These are phyloP conservation scores for Stephania cephalantha DNA, from an alignment of 164 flowering plant genomes.

Conservation along the genomic window DNA sequence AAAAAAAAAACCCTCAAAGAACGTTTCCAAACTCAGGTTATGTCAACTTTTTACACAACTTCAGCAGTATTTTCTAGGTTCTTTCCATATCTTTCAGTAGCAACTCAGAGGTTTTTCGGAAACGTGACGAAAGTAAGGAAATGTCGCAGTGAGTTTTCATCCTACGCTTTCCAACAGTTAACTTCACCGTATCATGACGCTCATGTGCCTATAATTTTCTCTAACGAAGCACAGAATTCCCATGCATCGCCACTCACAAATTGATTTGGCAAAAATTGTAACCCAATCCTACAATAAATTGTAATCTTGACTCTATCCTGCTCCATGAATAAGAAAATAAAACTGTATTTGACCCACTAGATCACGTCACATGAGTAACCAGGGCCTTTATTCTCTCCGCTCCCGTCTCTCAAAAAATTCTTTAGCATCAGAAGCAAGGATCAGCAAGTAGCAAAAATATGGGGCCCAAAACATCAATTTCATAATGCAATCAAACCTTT, in stretches of 20 bases:
- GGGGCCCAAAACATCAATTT: neutral
- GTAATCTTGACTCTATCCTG: neutral
- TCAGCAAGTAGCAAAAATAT: neutral
- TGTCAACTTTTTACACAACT: too few relatives aligned
- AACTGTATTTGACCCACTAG: neutral
- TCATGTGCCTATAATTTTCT: too few relatives aligned
- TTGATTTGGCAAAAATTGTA: neutral
- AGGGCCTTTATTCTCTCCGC: neutral
- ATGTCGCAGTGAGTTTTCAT: too few relatives aligned
- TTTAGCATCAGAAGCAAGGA: neutral
- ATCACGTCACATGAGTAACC: neutral
- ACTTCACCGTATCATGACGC: too few relatives aligned
- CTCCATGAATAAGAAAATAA: neutral
- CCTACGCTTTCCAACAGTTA: too few relatives aligned
- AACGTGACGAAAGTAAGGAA: too few relatives aligned
- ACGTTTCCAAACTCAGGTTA: too few relatives aligned
- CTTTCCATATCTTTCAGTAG: too few relatives aligned
- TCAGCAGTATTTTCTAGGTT: too few relatives aligned
- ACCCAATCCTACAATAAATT: neutral
- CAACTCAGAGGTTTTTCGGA: too few relatives aligned
- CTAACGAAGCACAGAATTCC: neutral
- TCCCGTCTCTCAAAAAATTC: neutral
- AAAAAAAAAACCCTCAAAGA: too few relatives aligned
- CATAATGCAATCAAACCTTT: slow-evolving; percentile 40
- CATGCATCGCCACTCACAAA: neutral